Evolutionary conservation across 176 grass and related monocot species (phyloP).

Genomic region (Thinopyrum elongatum): DNA sequence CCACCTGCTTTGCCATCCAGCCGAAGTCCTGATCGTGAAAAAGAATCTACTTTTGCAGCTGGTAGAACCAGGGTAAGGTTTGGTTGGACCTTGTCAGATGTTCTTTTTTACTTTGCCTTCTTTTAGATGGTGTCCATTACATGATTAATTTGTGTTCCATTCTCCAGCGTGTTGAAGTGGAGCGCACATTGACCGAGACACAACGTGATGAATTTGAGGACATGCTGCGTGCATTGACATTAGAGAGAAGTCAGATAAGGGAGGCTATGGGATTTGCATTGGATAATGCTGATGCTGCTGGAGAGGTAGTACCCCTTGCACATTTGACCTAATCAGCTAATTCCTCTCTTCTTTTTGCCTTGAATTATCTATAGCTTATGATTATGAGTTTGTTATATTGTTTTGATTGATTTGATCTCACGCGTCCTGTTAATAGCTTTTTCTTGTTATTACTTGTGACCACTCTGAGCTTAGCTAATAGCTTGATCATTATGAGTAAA

Average conservation of each 20-base stretch:
- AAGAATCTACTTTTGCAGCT: constrained; percentile 83
- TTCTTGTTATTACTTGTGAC: not conserved
- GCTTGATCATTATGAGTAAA: not conserved
- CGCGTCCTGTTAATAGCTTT: not conserved
- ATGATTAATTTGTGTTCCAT: constrained; percentile 17
- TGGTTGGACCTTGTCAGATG: constrained; percentile 9
- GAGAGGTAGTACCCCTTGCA: constrained; percentile 74
- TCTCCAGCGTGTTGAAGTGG: constrained; percentile 90
- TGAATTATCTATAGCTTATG: not conserved
- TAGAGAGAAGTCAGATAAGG: constrained; percentile 95
- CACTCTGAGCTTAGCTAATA: not conserved
- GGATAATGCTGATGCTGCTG: constrained; percentile 98
- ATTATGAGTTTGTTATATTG: not conserved
- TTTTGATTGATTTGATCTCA: not conserved
- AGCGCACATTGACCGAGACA: constrained; percentile 91
- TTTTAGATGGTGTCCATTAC: constrained; percentile 3
- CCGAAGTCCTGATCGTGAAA: constrained; percentile 83
- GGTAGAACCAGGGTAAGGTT: constrained; percentile 90
- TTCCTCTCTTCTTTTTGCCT: not conserved
- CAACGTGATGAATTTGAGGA: constrained; percentile 99
- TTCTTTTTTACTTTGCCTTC: not conserved
- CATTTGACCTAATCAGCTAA: not conserved
- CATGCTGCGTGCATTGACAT: constrained; percentile 81
- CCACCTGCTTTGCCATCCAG: constrained; percentile 68
- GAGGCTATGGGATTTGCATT: constrained; percentile 90